Evolutionary conservation across 345 rosid species (phyloP), one percentile per base, ranked within the genome.

Genomic region (Draba incana): DNA sequence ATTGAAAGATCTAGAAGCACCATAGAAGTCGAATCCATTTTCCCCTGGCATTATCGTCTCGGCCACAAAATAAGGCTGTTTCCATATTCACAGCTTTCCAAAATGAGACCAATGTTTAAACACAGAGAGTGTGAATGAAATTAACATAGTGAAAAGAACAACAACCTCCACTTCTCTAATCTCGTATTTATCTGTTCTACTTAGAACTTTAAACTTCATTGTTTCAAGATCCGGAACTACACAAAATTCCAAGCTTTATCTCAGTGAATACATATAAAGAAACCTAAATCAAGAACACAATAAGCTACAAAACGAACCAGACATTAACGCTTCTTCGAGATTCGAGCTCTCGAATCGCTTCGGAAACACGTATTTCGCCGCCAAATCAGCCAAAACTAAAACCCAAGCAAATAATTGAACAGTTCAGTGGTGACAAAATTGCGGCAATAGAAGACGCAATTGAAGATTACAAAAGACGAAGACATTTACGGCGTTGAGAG

Each of bases 141-240:
- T 7, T 20, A 65, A 61, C 6, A 37, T 3, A 30, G 64, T 14
- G 47, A 23, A 46, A 30, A 64, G 6, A 10, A 65, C n/a, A 44
- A 8, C 39, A 75, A 92, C 97, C 98, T 93, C 94, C 15, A 87
- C 87, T 82, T 85, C 85, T 81, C 97, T 82, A 31, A 90, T 84
- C 85, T 90, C 98, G 70, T 86, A 93, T 62, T 49, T 65, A 7
- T 85, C 84, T 53, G 79, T 80, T 78, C 79, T 81, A 4, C 80
- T 70, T 68, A 85, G 57, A 59, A 93, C 88, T 77, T 57, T 82
- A 57, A 78, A 93, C 13, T 83, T 69, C 76, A 90, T 78, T 0
- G 96, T 83, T 84, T 90, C 98, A 2, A 92, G 88, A 84, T 92
- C 89, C 8, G 98, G 96, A 72, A 92, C 96, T 92, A 66, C 3